phyloP scores from a whole-genome alignment of 768 basidiomycete species.

The Podaxis sp. region DNA sequence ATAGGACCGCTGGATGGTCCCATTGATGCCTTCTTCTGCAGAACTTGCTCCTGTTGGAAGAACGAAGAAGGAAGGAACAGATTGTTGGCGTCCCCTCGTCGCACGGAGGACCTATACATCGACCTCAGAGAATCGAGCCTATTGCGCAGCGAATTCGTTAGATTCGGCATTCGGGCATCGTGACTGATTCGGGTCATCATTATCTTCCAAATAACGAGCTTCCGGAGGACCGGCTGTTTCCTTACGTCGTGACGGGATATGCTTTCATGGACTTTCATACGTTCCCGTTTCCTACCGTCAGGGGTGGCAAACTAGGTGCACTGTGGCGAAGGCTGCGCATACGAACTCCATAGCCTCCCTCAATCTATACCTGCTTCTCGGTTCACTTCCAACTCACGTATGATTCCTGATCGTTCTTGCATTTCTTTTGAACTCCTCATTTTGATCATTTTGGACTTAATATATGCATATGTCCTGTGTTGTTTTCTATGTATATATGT shows the following conservation, averaged over 20 bases:
- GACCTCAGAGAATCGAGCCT: background rate
- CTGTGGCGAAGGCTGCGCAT: background rate
- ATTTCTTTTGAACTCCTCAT: background rate
- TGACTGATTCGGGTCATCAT: background rate
- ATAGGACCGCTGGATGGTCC: conserved; percentile 6
- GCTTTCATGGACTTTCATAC: background rate
- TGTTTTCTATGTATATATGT: background rate
- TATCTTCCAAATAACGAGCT: background rate
- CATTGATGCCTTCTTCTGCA: background rate
- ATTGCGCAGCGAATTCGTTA: background rate
- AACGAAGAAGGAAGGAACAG: background rate
- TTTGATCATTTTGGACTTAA: background rate
- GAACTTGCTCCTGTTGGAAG: background rate
- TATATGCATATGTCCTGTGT: background rate
- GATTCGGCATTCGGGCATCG: background rate
- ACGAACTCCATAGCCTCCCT: background rate
- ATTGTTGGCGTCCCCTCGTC: background rate
- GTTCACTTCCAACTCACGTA: background rate
- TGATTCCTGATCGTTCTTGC: background rate
- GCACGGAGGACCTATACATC: background rate
- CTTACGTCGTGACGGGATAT: background rate
- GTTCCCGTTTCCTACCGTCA: background rate
- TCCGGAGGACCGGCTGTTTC: background rate
- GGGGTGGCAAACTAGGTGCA: background rate
- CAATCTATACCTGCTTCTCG: background rate